Evolutionary conservation across 1,139 yeast species (phyloP), one percentile per base, ranked within the genome.

Genomic region (Petasospora rhodanensis): DNA sequence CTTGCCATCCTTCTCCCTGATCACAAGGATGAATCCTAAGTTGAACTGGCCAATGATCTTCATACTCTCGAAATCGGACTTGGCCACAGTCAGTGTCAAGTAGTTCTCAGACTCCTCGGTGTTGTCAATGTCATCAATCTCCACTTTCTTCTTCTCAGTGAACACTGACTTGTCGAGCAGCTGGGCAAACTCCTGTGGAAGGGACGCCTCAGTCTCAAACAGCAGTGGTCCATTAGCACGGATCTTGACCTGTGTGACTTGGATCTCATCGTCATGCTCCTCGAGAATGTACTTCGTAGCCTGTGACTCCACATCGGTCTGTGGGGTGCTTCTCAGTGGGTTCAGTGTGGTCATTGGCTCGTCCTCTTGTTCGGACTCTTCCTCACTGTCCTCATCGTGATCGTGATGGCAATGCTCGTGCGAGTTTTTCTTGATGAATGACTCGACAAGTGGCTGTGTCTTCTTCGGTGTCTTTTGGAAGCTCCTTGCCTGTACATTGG

Each of bases 41-140:
- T 91, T 91, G 61, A 91, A 91, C 56, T 89, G 98, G 0, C 99
- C 99, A 8, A 89, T 73, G 13, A 93, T 59, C 29, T 68, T 58
- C 97, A 91, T 89, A 7, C 66, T 54, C 4, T 58, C 51, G 50
- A 91, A 85, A 48, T 84, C 93, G 1, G 61, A 45, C 48, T 82
- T 83, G 5, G 70, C 64, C 1, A 84, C 74, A 1, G 72, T 70
- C 35, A 77, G 58, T 0, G 79, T 64, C 24, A 79, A 52, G 31
- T 64, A 66, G 10, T 63, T 63, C 41, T 79, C 83, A 7, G 80
- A 80, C 30, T 67, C 69, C 28, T 66, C 64, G n/a, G 56, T 58
- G 29, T 70, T 61, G 13, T 58, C 59, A 24, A 66, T 51, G 11
- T 58, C 51, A 35, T 48, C 54, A 14, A 49, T 15, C 31, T 28